Percentiles rank a stretch among this genome's conserved stretches.
Conservation (phyloP, 192 early-diverging fungal genomes). For the Umbelopsis vinacea region DNA sequence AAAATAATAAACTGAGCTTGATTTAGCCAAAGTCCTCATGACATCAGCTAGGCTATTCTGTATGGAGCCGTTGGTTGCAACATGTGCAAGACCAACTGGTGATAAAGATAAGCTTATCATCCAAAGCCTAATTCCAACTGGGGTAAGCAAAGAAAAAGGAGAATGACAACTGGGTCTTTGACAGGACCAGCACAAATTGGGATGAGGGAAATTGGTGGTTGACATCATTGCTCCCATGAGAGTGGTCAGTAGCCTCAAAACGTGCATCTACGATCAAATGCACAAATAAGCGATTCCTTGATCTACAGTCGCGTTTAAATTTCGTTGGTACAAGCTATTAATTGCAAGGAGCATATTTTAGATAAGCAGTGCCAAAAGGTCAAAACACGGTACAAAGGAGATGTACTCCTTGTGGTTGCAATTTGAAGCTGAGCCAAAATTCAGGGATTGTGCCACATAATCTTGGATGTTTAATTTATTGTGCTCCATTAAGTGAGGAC, state of each 20-base stretch:
- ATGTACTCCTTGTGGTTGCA: background rate
- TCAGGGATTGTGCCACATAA: constrained; percentile 7
- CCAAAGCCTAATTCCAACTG: constrained; percentile 1
- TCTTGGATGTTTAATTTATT: background rate
- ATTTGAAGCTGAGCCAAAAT: constrained; percentile 5
- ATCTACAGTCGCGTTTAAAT: background rate
- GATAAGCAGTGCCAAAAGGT: background rate
- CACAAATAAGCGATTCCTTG: background rate
- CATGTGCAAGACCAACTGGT: too few relatives aligned
- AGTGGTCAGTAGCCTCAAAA: background rate
- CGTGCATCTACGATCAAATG: background rate
- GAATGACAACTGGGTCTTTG: background rate
- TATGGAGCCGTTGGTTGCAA: too few relatives aligned
- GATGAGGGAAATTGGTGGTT: background rate
- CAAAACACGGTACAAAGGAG: background rate
- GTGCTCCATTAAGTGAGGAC: background rate
- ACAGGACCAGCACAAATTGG: background rate
- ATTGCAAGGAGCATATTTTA: background rate
- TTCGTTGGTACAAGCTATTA: background rate
- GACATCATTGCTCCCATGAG: background rate
- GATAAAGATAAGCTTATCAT: background rate
- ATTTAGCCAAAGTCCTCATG: constrained; percentile 9
- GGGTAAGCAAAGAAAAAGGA: background rate
- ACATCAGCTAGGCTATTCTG: background rate
- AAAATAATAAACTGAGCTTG: background rate